A percentile compares a stretch with the other conserved stretches of the same genome.
phyloP scores from a whole-genome alignment of 495 filamentous ascomycete species.

The Tuber indicum region DNA sequence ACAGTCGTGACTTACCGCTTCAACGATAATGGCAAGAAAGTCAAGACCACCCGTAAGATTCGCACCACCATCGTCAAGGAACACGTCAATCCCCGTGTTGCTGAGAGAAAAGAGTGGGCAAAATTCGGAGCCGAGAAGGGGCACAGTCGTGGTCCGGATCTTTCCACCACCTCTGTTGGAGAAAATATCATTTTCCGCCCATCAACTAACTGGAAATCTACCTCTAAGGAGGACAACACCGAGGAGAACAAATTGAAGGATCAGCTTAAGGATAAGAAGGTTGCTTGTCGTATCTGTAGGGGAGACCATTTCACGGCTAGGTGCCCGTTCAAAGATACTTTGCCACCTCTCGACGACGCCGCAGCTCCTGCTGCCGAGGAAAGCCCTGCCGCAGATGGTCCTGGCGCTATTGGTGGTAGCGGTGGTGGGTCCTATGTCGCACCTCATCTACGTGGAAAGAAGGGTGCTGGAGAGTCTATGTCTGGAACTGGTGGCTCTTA shows the following conservation, averaged over 20 bases:
- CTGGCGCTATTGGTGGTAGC: constrained; percentile 51
- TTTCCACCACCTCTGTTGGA: constrained; percentile 84
- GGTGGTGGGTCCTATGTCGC: constrained; percentile 77
- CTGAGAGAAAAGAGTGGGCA: constrained; percentile 80
- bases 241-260: constrained; percentile 82
- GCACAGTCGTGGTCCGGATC: constrained; percentile 59
- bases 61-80: constrained; percentile 80
- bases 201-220: constrained; percentile 80
- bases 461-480: constrained; percentile 75
- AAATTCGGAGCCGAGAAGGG: constrained; percentile 87
- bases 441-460: constrained; percentile 75
- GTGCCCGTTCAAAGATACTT: constrained; percentile 74
- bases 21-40: constrained; percentile 89
- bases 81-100: constrained; percentile 91
- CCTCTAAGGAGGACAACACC: constrained; percentile 69
- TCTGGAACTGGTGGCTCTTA: constrained; percentile 76
- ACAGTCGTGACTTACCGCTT: constrained; percentile 84
- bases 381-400: constrained; percentile 49
- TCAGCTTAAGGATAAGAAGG: constrained; percentile 95
- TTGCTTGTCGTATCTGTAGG: constrained; percentile 97
- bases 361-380: constrained; percentile 46
- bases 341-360: constrained; percentile 65
- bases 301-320: constrained; percentile 98
- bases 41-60: constrained; percentile 92
- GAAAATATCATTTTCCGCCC: constrained; percentile 97